phyloP scores from a whole-genome alignment of 495 filamentous ascomycete genomes.

The Bryoglossum gracile region DNA sequence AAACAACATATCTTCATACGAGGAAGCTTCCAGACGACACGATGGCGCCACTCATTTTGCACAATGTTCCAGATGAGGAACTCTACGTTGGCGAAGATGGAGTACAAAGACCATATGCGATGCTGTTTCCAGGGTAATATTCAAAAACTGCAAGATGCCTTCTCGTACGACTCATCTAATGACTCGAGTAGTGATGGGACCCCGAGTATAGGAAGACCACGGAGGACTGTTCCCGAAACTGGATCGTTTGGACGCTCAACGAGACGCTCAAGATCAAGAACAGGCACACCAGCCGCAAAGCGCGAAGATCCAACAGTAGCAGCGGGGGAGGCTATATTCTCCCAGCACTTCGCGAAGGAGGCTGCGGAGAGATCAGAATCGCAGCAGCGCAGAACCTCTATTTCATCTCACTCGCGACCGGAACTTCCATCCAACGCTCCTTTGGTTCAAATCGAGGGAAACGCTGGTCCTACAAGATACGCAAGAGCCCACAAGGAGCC shows the following conservation, averaged over 20 bases:
- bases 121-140: slow-evolving; percentile 48
- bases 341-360: slow-evolving; percentile 14
- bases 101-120: slow-evolving; percentile 46
- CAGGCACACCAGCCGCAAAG: slow-evolving; percentile 42
- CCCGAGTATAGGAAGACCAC: slow-evolving; percentile 24
- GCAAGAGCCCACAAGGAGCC: slow-evolving; percentile 54
- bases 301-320: slow-evolving; percentile 48
- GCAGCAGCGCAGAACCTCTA: slow-evolving; percentile 18
- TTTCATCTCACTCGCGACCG: slow-evolving; percentile 20
- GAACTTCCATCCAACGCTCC: slow-evolving; percentile 7
- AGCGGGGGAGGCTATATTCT: slow-evolving; percentile 41
- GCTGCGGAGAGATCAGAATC: slow-evolving; percentile 12
- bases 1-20: too few species aligned
- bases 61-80: slow-evolving; percentile 53
- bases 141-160: slow-evolving; percentile 1
- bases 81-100: slow-evolving; percentile 51
- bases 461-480: slow-evolving; percentile 30
- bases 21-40: too few species aligned
- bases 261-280: slow-evolving; percentile 43
- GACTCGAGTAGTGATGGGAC: slow-evolving; percentile 32
- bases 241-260: slow-evolving; percentile 52
- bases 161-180: slow-evolving; percentile 19
- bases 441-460: slow-evolving; percentile 13
- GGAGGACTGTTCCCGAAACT: slow-evolving; percentile 39
- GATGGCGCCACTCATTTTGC: slow-evolving; percentile 50